These are phyloP conservation scores for Actinomucor elegans DNA, from an alignment of 371 early-diverging fungal species.

Conservation along the genomic window DNA sequence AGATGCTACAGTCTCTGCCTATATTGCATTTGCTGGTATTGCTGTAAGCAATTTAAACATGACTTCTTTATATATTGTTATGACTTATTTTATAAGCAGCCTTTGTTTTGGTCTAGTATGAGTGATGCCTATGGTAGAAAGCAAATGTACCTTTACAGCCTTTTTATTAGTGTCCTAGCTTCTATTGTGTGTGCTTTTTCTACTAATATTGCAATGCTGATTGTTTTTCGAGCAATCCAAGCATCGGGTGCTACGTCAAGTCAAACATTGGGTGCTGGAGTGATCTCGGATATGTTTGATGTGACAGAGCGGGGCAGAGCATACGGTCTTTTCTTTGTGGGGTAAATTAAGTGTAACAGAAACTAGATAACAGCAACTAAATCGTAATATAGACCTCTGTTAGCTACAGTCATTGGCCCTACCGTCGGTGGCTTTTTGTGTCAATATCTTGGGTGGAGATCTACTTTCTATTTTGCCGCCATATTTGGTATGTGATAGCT, in stretches of 20 bases:
- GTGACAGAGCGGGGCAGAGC: conserved; percentile 22
- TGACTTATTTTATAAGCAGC: conserved; percentile 17
- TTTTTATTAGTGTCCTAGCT: conserved; percentile 53
- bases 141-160: conserved; percentile 54
- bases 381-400: conserved; percentile 22
- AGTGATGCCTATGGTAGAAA: conserved; percentile 61
- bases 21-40: conserved; percentile 30
- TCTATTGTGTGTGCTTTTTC: conserved; percentile 63
- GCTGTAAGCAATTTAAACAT: too few relatives aligned
- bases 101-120: conserved; percentile 61
- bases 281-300: conserved; percentile 29
- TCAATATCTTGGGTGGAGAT: conserved; percentile 60
- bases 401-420: conserved; percentile 56
- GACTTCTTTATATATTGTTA: background rate
- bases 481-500: conserved; percentile 24
- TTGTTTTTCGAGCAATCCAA: conserved; percentile 65
- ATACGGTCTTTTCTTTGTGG: conserved; percentile 28
- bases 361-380: conserved; percentile 18
- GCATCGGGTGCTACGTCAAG: conserved; percentile 63
- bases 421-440: conserved; percentile 54
- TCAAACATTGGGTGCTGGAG: conserved; percentile 48
- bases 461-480: conserved; percentile 62
- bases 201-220: conserved; percentile 45
- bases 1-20: conserved; percentile 36
- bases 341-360: conserved; percentile 3